A percentile compares a stretch with the other conserved stretches of the same genome.
Evolutionary conservation across 2,329 filamentous ascomycete genomes (phyloP).

Genomic region (Aureobasidium sp.): DNA sequence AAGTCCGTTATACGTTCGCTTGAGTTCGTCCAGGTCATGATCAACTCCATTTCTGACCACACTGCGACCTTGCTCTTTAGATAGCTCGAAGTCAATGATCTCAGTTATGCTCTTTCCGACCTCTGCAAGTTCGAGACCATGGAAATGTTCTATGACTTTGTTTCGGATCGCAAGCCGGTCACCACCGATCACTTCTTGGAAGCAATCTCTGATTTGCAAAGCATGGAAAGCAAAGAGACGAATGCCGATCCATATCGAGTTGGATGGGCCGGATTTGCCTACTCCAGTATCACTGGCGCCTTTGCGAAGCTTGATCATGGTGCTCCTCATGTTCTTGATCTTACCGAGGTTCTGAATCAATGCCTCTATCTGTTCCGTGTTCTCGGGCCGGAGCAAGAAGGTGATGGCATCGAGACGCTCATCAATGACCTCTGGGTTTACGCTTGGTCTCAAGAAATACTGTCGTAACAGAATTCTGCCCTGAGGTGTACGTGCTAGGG

Average conservation of each 20-base stretch:
- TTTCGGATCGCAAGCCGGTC: constrained; percentile 46
- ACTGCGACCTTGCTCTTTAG: constrained; percentile 62
- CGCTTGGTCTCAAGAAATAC: constrained; percentile 71
- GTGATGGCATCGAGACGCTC: constrained; percentile 65
- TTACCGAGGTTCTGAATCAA: constrained; percentile 60
- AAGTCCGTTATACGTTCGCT: constrained; percentile 70
- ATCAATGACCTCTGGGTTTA: constrained; percentile 59
- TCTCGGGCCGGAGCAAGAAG: constrained; percentile 61
- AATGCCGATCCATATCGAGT: constrained; percentile 59
- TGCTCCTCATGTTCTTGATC: constrained; percentile 67
- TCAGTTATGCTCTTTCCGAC: constrained; percentile 66
- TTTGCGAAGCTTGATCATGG: constrained; percentile 65
- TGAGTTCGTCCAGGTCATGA: constrained; percentile 67
- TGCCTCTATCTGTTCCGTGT: constrained; percentile 54
- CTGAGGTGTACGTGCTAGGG: constrained; percentile 68
- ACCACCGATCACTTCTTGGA: constrained; percentile 52
- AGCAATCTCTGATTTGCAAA: constrained; percentile 59
- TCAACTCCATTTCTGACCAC: constrained; percentile 69
- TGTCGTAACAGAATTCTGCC: constrained; percentile 69
- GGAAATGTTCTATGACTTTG: constrained; percentile 56
- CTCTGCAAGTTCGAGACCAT: constrained; percentile 52
- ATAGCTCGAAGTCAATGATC: constrained; percentile 73
- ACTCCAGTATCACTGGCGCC: constrained; percentile 57
- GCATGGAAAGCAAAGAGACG: constrained; percentile 64
- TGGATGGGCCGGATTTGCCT: constrained; percentile 50